Percentiles rank a stretch among this genome's conserved stretches.
These are phyloP conservation scores for Sporisorium graminicola DNA, from an alignment of 1,284 basidiomycete genomes.

Conservation along the genomic window DNA sequence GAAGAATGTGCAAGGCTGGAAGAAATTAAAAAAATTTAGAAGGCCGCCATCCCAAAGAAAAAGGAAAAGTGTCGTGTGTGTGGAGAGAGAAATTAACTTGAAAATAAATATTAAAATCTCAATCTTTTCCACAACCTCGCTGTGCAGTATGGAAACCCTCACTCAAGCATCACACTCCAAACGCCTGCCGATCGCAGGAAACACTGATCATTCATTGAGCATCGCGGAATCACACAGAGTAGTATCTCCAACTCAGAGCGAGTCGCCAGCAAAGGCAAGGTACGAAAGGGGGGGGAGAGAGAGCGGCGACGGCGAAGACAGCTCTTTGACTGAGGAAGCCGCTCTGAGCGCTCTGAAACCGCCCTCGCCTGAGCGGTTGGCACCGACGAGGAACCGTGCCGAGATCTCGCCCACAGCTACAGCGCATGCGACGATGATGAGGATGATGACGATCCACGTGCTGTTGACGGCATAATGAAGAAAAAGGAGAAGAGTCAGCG, in stretches of 20 bases:
- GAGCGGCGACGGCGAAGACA: background rate
- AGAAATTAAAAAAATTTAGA: background rate
- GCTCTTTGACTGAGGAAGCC: background rate
- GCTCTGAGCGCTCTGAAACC: conserved; percentile 15
- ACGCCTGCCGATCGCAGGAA: no score
- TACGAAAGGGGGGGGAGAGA: conserved; percentile 1
- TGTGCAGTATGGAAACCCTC: no score
- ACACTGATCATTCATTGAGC: no score
- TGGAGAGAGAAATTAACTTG: background rate
- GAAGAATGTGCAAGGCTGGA: background rate
- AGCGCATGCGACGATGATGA: conserved; percentile 87
- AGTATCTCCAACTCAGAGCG: conserved; percentile 17
- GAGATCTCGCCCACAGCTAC: conserved; percentile 88
- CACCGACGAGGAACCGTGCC: conserved; percentile 79
- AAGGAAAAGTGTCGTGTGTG: background rate
- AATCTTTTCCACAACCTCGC: no score
- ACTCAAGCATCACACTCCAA: no score
- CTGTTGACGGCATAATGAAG: conserved; percentile 10
- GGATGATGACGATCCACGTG: conserved; percentile 94
- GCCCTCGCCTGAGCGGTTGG: conserved; percentile 36
- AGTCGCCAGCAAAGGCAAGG: conserved; percentile 15
- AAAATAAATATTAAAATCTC: no score
- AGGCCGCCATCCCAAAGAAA: no score
- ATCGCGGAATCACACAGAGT: no score
- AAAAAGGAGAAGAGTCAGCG: conserved; percentile 3